Base-by-base conservation (phyloP, 108 stramenopile species). In the Aurantiochytrium sp. region DNA sequence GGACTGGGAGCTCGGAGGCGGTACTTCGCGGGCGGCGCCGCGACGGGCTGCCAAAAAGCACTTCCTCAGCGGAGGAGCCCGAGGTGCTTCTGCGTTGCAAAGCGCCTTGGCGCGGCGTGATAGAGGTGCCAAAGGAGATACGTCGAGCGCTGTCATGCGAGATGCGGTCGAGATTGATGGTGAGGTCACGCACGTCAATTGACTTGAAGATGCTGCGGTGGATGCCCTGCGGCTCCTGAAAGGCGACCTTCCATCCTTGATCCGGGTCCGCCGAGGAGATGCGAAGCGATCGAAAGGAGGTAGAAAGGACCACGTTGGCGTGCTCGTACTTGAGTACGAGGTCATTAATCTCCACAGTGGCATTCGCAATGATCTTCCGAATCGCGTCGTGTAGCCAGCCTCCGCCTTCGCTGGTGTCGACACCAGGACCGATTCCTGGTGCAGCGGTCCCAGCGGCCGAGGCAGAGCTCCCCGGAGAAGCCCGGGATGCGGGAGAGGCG, bases 291-390 rank as follows among this genome's bases (percentile, higher is more conserved):
- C 89, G 85, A 22, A 85, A 41, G 12, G 87, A 69, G 19, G 89
- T 88, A 27, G 89, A 90, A 4, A 89, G 65, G 41, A 90, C 89
- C 19, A 90, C 89, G 69, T 90, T 89, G 10, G 89, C 89, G 87
- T 90, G 89, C 86, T 90, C 89, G 39, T 90, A 90, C 89, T 90
- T 90, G 89, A 90, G 89, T n/a, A 90, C 89, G 24, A 90, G 87
- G 87, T 90, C 89, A 2, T 88, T 88, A 55, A 90, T 89, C 89
- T 90, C 24, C 1, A 69, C 32, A 68, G 39, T 45, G 12, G 37
- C 69, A 30, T 90, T 90, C 10, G 89, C 88, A 4, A 90, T 34
- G 37, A 90, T 87, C 69, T 90, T 90, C 36, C 87, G 85, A 87
- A 90, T 42, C 15, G 89, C 89, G 48, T 89, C 89, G 42, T 87